Evolutionary conservation across 768 basidiomycete genomes (phyloP), one percentile per base, ranked within the genome.

Genomic region (Pleurotus eryngii): DNA sequence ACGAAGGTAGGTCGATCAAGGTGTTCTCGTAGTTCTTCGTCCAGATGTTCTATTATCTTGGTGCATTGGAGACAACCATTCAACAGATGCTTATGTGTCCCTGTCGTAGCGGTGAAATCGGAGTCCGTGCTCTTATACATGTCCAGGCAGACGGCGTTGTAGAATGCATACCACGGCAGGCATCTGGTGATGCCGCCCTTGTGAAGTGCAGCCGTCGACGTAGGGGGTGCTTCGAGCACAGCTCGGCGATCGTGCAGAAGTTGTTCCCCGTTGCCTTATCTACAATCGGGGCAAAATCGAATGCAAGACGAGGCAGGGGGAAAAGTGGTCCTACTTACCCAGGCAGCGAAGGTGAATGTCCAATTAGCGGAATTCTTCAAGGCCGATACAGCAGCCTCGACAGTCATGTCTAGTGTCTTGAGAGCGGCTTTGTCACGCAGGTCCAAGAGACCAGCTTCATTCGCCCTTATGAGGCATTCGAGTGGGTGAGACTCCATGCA

Each of bases 401-500:
- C 24, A 5, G 24, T n/a, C 49, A 49, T 27, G n/a, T 27, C n/a
- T 7, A 49, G 22, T 5, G 49, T 49, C 15, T 49, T 26, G n/a
- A 49, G 11, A 26, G 49, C 22, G 9, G 49, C 49, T 35, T 27
- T 26, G 30, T 49, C 49, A 15, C 14, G n/a, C 27, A 49, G 14
- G 24, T 35, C 49, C 6, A 7, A n/a, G 6, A 49, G 15, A n/a
- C 18, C 24, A 24, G 35, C 11, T n/a, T 49, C 49, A 35, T n/a
- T 26, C 6, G 49, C 22, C 14, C n/a, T 20, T 12, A 27, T 20
- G 27, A 49, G 30, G 11, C 49, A 49, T 49, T 49, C 24, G 18
- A 49, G 49, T 4, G 49, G 49, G n/a, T 49, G 49, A 49, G 49
- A 15, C 11, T 49, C 49, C 27, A 49, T 15, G 49, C 49, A 49